Conservation (phyloP, 257 asterid genomes). For the Nicotiana sylvestris region DNA sequence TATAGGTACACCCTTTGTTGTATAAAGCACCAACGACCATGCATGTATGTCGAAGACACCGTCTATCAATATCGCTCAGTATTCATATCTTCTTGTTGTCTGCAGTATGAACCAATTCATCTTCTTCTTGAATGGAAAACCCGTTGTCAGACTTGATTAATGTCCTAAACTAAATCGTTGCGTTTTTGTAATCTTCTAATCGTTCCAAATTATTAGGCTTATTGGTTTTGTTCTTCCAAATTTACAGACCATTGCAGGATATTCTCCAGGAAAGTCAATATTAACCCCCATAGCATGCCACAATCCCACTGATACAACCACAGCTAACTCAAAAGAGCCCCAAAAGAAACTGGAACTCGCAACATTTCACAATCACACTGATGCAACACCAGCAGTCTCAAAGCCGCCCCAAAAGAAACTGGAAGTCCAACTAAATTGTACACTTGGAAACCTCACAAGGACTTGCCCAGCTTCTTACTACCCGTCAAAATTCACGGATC, state of each 20-base stretch:
- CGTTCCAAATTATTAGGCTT: background rate
- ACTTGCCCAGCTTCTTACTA: slow-evolving; percentile 35
- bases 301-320: background rate
- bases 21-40: background rate
- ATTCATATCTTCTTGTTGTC: background rate
- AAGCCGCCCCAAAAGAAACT: slow-evolving; percentile 3
- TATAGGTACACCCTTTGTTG: background rate
- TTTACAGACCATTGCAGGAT: slow-evolving; percentile 37
- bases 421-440: slow-evolving; percentile 35
- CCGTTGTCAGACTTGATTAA: too few relatives aligned
- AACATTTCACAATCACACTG: slow-evolving; percentile 9
- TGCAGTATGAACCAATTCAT: background rate
- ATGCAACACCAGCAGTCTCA: slow-evolving; percentile 10
- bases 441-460: slow-evolving; percentile 10
- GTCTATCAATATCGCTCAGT: background rate
- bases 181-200: too few relatives aligned
- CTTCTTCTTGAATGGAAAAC: background rate
- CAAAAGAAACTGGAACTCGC: slow-evolving; percentile 13
- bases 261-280: slow-evolving; percentile 29
- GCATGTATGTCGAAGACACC: background rate
- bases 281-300: slow-evolving; percentile 16
- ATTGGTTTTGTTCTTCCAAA: background rate
- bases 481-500: slow-evolving; percentile 23
- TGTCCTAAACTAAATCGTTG: too few relatives aligned
- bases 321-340: slow-evolving; percentile 13